Percentiles rank a stretch among this genome's conserved stretches.
These are phyloP conservation scores for Acorus gramineus DNA, from an alignment of 106 monocot species.

Conservation along the genomic window DNA sequence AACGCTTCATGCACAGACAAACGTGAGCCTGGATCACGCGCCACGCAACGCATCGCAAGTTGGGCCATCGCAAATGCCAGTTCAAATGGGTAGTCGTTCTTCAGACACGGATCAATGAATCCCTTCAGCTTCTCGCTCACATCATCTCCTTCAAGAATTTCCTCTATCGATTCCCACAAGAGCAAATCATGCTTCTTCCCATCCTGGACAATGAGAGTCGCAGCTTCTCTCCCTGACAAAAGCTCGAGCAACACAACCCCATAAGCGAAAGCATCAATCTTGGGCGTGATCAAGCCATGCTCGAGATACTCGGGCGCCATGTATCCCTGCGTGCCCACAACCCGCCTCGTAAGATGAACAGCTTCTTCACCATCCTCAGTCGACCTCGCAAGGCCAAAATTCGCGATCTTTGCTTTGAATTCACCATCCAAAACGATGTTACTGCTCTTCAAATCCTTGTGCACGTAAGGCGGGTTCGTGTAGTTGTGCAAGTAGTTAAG, in stretches of 20 bases:
- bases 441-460: constrained; percentile 76
- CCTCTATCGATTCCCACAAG: constrained; percentile 21
- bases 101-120: constrained; percentile 50
- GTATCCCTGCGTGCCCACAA: constrained; percentile 77
- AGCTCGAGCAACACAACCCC: constrained; percentile 81
- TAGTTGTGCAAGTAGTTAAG: constrained; percentile 81
- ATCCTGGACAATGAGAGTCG: constrained; percentile 8
- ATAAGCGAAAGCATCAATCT: constrained; percentile 79
- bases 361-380: constrained; percentile 8
- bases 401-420: constrained; percentile 54
- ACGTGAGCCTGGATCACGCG: constrained; percentile 24
- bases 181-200: constrained; percentile 15
- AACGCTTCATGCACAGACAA: constrained; percentile 42
- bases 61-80: constrained; percentile 60
- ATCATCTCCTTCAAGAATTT: constrained; percentile 45
- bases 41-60: constrained; percentile 59
- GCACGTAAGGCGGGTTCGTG: constrained; percentile 58
- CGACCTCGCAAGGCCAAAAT: constrained; percentile 61
- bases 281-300: constrained; percentile 73
- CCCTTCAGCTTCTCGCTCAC: constrained; percentile 39
- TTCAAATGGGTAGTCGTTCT: constrained; percentile 54
- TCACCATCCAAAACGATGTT: constrained; percentile 59
- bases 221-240: constrained; percentile 58
- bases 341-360: constrained; percentile 56
- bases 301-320: constrained; percentile 87